These are phyloP conservation scores for Bolboschoenoplectus hybrid DNA, from an alignment of 202 grass and related monocot species.

Conservation along the genomic window DNA sequence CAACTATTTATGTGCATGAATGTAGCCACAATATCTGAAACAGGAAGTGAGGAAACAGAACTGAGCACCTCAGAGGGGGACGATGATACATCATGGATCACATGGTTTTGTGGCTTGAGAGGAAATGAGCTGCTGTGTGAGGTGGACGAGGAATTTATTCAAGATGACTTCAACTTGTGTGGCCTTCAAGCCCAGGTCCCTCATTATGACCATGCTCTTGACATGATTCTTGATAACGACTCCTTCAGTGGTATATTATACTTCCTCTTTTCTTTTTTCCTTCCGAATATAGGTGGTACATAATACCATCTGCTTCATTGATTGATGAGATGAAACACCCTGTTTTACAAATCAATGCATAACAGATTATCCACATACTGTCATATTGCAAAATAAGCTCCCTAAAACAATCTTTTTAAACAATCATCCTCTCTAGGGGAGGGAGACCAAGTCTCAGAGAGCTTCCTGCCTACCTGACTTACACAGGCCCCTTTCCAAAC, in stretches of 20 bases:
- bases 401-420: neutral
- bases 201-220: conserved; percentile 51
- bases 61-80: conserved; percentile 50
- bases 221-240: conserved; percentile 54
- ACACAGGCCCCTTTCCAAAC: neutral
- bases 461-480: neutral
- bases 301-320: neutral
- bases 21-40: conserved; percentile 44
- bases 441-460: neutral
- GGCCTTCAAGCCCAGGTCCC: conserved; percentile 44
- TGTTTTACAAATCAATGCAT: neutral
- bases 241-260: conserved; percentile 38
- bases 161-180: conserved; percentile 58
- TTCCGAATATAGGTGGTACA: neutral
- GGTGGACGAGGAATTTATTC: conserved; percentile 55
- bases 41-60: conserved; percentile 53
- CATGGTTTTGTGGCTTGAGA: conserved; percentile 54
- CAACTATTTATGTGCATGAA: conserved; percentile 27
- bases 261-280: neutral
- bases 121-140: conserved; percentile 56
- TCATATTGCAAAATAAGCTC: conserved; percentile 11
- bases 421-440: neutral
- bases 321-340: conserved; percentile 15
- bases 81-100: conserved; percentile 53
- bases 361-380: neutral